phyloP scores from a whole-genome alignment of 169 alveolate genomes.

The Perkinsus marinus region DNA sequence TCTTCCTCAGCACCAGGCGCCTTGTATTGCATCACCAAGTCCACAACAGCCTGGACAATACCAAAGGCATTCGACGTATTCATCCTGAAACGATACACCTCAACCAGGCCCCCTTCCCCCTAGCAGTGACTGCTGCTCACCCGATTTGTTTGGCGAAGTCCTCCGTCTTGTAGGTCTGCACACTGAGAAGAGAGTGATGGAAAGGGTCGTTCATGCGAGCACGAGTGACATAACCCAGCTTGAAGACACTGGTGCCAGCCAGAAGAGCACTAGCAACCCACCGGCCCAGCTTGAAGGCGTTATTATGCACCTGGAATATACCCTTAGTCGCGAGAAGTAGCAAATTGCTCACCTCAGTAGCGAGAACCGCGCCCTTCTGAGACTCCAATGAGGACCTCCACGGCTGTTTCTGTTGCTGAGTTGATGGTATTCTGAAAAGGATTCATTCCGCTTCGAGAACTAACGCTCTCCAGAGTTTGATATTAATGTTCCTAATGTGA shows the following conservation, averaged over 20 bases:
- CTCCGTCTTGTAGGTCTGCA: slow-evolving; percentile 63
- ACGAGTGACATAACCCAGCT: slow-evolving; percentile 60
- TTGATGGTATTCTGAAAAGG: slow-evolving; percentile 5
- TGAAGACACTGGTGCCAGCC: slow-evolving; percentile 58
- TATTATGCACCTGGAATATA: slow-evolving; percentile 31
- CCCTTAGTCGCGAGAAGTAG: not conserved
- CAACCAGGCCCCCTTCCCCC: slow-evolving; percentile 6
- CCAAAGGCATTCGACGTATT: slow-evolving; percentile 61
- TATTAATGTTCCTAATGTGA: too few relatives aligned
- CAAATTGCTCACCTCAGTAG: slow-evolving; percentile 43
- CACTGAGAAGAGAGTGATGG: slow-evolving; percentile 44
- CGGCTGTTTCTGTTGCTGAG: slow-evolving; percentile 23
- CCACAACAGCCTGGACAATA: slow-evolving; percentile 44
- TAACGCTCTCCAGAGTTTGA: too few relatives aligned
- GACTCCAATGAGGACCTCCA: slow-evolving; percentile 69
- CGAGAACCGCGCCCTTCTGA: slow-evolving; percentile 68
- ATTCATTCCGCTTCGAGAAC: too few relatives aligned
- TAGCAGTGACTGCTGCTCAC: too few relatives aligned
- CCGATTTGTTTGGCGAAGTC: slow-evolving; percentile 70
- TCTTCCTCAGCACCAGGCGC: not conserved
- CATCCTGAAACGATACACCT: not conserved
- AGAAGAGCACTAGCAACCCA: slow-evolving; percentile 61
- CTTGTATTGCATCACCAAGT: slow-evolving; percentile 28
- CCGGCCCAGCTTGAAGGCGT: slow-evolving; percentile 61
- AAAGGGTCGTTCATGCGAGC: slow-evolving; percentile 57